Conservation (phyloP, 495 filamentous ascomycete species). For the Cercophora samala region DNA sequence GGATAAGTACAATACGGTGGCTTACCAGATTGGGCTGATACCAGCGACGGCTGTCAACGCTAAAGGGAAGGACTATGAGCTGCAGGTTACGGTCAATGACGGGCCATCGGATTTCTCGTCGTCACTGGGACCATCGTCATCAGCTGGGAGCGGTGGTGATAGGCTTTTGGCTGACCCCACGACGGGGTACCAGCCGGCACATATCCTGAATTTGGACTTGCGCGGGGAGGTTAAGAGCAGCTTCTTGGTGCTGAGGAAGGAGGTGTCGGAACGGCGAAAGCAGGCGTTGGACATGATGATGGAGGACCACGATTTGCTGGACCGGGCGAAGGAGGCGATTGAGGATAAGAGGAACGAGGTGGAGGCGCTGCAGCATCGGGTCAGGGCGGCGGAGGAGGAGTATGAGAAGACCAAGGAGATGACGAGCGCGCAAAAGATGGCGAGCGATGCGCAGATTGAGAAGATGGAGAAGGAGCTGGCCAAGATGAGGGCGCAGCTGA, state of each 20-base stretch:
- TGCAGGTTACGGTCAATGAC: slow-evolving; percentile 63
- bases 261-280: slow-evolving; percentile 82
- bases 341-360: slow-evolving; percentile 91
- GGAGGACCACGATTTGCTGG: slow-evolving; percentile 84
- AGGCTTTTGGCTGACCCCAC: slow-evolving; percentile 74
- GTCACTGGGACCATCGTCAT: slow-evolving; percentile 62
- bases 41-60: slow-evolving; percentile 80
- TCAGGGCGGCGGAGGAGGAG: slow-evolving; percentile 83
- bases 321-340: slow-evolving; percentile 89
- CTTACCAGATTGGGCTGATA: slow-evolving; percentile 88
- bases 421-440: slow-evolving; percentile 79
- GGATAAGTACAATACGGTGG: slow-evolving; percentile 86
- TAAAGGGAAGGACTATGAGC: slow-evolving; percentile 77
- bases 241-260: slow-evolving; percentile 74
- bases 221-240: slow-evolving; percentile 74
- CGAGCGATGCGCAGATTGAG: slow-evolving; percentile 88
- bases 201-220: slow-evolving; percentile 82
- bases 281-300: slow-evolving; percentile 79
- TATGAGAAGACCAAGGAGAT: slow-evolving; percentile 90
- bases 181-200: slow-evolving; percentile 83
- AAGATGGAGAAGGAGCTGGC: slow-evolving; percentile 97
- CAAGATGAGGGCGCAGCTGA: slow-evolving; percentile 80
- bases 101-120: slow-evolving; percentile 63
- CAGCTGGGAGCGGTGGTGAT: slow-evolving; percentile 44
- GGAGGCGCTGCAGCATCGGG: slow-evolving; percentile 81